Percentiles rank a stretch among this genome's conserved stretches.
Evolutionary conservation across 495 filamentous ascomycete genomes (phyloP).

Genomic region (Hyaloscypha finlandica): DNA sequence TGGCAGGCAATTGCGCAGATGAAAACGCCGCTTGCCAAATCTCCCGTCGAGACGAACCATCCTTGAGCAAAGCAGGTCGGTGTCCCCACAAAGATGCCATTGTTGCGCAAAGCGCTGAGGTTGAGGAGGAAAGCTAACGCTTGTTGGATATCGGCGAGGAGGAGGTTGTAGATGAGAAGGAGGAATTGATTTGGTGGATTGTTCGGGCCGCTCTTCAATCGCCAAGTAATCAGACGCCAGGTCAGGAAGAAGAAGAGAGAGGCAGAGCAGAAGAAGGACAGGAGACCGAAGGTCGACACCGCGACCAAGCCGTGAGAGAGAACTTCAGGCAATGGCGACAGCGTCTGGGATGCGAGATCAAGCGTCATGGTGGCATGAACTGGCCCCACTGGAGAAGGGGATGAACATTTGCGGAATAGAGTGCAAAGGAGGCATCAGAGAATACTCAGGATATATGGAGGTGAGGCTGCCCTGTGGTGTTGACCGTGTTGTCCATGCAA

Average conservation of each 20-base stretch:
- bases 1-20: conserved; percentile 70
- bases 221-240: conserved; percentile 60
- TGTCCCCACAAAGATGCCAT: conserved; percentile 57
- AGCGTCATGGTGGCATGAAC: conserved; percentile 20
- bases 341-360: conserved; percentile 27
- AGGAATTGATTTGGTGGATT: conserved; percentile 64
- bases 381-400: neutral
- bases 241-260: conserved; percentile 57
- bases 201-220: conserved; percentile 22
- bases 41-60: conserved; percentile 70
- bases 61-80: conserved; percentile 69
- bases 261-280: conserved; percentile 59
- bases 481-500: neutral
- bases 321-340: conserved; percentile 50
- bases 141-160: conserved; percentile 75
- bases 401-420: neutral
- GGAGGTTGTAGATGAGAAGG: conserved; percentile 70
- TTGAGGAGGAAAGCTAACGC: conserved; percentile 68
- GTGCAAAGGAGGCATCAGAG: neutral
- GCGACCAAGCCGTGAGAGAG: conserved; percentile 56
- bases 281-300: conserved; percentile 56
- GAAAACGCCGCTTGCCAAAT: conserved; percentile 69
- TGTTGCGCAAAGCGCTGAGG: conserved; percentile 55
- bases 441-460: conserved; percentile 2
- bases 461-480: neutral